Base-by-base conservation (phyloP, 345 rosid genomes). In the Corchorus capsularis region DNA sequence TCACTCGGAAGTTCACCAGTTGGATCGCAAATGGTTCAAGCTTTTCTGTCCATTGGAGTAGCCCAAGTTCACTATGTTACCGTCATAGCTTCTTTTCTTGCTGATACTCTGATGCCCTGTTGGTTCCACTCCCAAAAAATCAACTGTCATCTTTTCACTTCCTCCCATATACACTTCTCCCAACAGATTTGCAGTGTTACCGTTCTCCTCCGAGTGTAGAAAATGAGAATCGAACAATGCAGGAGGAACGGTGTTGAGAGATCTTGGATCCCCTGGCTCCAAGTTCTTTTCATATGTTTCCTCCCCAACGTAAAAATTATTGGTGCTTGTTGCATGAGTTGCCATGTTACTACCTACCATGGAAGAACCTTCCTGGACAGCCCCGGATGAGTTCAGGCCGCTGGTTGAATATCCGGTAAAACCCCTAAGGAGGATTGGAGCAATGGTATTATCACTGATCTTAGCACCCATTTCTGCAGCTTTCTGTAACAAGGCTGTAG, bases 381-480 rank as follows among this genome's bases (percentile, higher is more conserved):
- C 64, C 56, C 77, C 85, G 0, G 84, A 69, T 37, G 85, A 60
- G 75, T 60, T 82, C 71, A 76, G 52, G 49, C 54, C 56, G 69
- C 78, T 75, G 8, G 69, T 63, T 2, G 85, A 72, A 77, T 82
- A 86, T 27, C 87, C 88, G 0, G 88, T 64, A 77, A 86, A 89
- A 15, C 89, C 91, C 74, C 84, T 77, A 1, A 83, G 83, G 16
- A 90, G 86, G 43, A 84, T 84, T 2, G 91, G 90, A 32, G 90
- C 53, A 7, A 81, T 85, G 4, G 86, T 55, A 35, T 79, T 78
- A 47, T 88, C 91, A 45, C 91, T 88, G 74, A 82, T 83, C 79
- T 82, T 88, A 2, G 91, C 81, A 20, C 89, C 91, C 88, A 86
- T 88, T 77, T 86, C 88, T 10, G 91, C 84, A 13, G 90, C 90